Evolutionary conservation across 2,329 filamentous ascomycete genomes (phyloP), one percentile per base, ranked within the genome.

Genomic region (Esteya vermicola): DNA sequence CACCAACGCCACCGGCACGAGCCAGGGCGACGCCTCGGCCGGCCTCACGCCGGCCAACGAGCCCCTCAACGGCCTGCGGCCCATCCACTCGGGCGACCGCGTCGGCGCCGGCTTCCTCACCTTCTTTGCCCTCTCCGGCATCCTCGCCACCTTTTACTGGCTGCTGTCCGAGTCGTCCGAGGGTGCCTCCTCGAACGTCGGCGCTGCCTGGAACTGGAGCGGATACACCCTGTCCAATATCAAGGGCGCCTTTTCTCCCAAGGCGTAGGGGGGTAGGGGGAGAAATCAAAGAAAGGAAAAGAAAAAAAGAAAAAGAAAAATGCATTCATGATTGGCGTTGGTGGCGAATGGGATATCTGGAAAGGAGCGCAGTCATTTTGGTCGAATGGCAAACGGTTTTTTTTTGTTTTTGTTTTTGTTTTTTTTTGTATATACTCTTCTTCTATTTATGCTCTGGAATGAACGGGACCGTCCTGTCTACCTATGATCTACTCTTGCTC

Each of bases 31-130:
- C 21, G n/a, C 9, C 16, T 19, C 21, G 1, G 30, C 37, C 8
- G 37, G 37, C 16, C 16, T n/a, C 60, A 39, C 40, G 33, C 25
- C n/a, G 27, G 23, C 12, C 32, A 14, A 30, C 8, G 4, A 58
- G 34, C n/a, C 21, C 13, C 9, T 22, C 38, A 9, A 14, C 43
- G 23, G 47, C 43, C 32, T 44, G 42, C 20, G 53, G 50, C 1
- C 51, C 57, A 2, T 65, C 76, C 26, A 72, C 70, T 3, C 63
- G 1, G 75, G 67, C 7, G 81, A 86, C 51, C 72, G 63, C 47
- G 79, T 73, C 10, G 83, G 80, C 9, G 81, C 81, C 34, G 72
- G 71, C 13, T 70, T 85, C 45, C 47, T 65, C 38, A 86, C 81
- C 12, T 57, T 73, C 3, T 38, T 77, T 9, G 55, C 16, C 8